Base-by-base conservation (phyloP, 345 rosid species). In the Brassica nigra region DNA sequence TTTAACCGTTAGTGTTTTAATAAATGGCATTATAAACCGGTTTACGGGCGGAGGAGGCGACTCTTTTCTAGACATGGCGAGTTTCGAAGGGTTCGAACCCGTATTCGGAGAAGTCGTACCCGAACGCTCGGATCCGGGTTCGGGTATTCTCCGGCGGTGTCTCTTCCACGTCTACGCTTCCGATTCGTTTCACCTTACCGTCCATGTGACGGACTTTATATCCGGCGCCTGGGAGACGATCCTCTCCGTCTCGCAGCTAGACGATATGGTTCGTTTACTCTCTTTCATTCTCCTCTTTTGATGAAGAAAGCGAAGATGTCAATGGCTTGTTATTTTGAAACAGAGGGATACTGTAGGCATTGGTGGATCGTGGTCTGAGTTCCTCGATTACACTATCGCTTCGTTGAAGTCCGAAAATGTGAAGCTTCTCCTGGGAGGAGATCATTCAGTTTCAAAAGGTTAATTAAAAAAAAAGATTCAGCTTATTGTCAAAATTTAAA, bases 301-400 rank as follows among this genome's bases (percentile, higher is more conserved):
- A 33, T 64, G 52, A 16, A 16, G 59, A 4, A 18, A 15, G 27
- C 27, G 31, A 66, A 37, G 69, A 77, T 33, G 15, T 30, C 31
- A 49, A 30, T 59, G 75, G 29, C 6, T 62, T 62, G 31, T 10
- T 6, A 16, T n/a, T 65, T 37, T 36, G 63, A 37, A 86, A 81
- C 93, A 94, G 95, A 91, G 93, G 78, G 98, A 95, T 74, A 84
- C 78, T 77, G 83, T 86, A 61, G 98, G 99, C 54, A 83, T 95
- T 61, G 94, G 97, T 16, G 96, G 94, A 61, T 89, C 95, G 16
- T 90, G 93, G 98, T 87, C 88, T 5, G 98, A 95, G 62, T 91
- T 93, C 81, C 70, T 91, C 15, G 89, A 91, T 79, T 95, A 95
- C 77, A 63, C 90, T 2, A 14, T 83, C 10, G 88, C 93, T 76